phyloP scores from a whole-genome alignment of 192 early-diverging fungal genomes.

The Mortierella hygrophila region DNA sequence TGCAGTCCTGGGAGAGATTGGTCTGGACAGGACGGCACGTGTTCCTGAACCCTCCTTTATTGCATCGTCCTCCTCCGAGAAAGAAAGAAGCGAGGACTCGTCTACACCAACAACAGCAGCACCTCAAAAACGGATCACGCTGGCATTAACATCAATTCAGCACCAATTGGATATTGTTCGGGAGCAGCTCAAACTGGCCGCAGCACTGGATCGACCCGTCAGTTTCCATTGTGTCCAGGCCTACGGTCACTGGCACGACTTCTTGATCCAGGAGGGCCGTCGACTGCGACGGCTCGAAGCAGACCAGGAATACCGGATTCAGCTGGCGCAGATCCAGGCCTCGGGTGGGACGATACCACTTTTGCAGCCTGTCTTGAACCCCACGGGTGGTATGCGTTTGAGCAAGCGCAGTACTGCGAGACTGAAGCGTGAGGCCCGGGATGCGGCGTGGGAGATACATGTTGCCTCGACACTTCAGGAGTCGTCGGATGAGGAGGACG shows the following conservation, averaged over 20 bases:
- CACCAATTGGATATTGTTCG: conserved; percentile 70
- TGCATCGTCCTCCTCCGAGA: not conserved
- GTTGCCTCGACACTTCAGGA: conserved; percentile 51
- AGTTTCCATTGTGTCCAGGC: conserved; percentile 87
- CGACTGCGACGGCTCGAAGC: conserved; percentile 35
- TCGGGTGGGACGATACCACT: not conserved
- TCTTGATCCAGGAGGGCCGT: conserved; percentile 58
- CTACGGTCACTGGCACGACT: conserved; percentile 69
- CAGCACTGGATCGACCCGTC: conserved; percentile 69
- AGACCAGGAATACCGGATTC: conserved; percentile 19
- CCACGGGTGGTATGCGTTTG: conserved; percentile 5
- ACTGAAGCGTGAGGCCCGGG: conserved; percentile 35
- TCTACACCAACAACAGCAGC: not conserved
- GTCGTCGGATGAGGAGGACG: conserved; percentile 45
- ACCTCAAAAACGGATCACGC: conserved; percentile 53
- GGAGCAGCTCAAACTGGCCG: conserved; percentile 79
- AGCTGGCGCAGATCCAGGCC: conserved; percentile 36
- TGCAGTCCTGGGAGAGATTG: conserved; percentile 75
- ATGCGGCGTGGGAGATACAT: conserved; percentile 50
- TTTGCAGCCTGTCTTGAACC: conserved; percentile 4
- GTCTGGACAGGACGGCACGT: conserved; percentile 68
- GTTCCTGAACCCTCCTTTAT: conserved; percentile 30
- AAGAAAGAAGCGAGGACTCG: not conserved
- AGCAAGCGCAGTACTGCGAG: conserved; percentile 31
- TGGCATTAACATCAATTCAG: conserved; percentile 56